Base-by-base conservation (phyloP, 495 filamentous ascomycete genomes). In the Ramalina intermedia region DNA sequence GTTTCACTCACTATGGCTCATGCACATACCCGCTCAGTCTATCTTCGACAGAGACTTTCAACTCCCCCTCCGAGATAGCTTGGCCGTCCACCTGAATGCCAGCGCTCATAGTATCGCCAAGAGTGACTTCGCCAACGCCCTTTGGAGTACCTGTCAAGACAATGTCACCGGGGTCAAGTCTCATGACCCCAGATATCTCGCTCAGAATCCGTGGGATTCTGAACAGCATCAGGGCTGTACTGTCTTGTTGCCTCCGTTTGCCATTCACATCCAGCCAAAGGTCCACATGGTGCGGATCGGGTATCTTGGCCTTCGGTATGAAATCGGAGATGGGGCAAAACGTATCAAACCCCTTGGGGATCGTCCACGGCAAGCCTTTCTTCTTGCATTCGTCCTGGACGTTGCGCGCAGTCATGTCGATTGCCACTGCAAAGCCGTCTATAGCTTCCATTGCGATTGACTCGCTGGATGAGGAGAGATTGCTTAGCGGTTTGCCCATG, bases 261-360 rank as follows among this genome's bases (percentile, higher is more conserved):
- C 75, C 70, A 64, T 91, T 89, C 48, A 96, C 85, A 18, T 67
- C 78, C 35, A 98, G 73, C 55, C 83, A 86, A 40, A 98, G 71
- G 64, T 90, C 82, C 37, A 84, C 81, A 51, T 87, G 76, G 59
- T 96, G 87, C 33, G 91, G 91, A 69, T 96, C 80, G 13, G 84
- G 81, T 53, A 96, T 84, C 48, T 66, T 67, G 17, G 76, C 70
- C 67, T 88, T 91, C 38, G 75, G 64, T 52, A 98, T 94, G 48
- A 80, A 71, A 37, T 81, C 67, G 53, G 77, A 82, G 51, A 98
- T 73, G 41, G 91, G 91, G 9, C 89, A 72, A 72, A 98, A 98
- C 18, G 91, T 96, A 60, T 96, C 93, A 63, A 95, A 96, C 37
- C 93, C 93, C 69, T 98, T 98, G 51, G 82, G 79, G 52, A 95